A percentile compares a stretch with the other conserved stretches of the same genome.
Conservation (phyloP, 345 rosid genomes). For the Ricinus communis region DNA sequence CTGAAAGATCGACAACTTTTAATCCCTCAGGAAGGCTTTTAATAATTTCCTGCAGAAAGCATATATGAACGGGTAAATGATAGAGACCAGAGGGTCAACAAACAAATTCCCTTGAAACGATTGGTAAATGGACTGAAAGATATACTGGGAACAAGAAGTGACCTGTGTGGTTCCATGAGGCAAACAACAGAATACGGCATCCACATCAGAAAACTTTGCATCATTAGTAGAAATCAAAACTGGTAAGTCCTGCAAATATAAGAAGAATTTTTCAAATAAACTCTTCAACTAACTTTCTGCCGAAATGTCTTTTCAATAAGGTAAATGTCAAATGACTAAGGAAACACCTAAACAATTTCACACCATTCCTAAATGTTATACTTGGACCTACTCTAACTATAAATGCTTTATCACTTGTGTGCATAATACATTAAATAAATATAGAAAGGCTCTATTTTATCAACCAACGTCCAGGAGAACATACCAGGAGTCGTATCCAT, state of each 20-base stretch:
- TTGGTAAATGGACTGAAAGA: neutral
- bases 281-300: too few relatives aligned
- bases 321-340: neutral
- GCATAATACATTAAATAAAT: too few relatives aligned
- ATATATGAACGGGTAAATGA: neutral
- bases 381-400: neutral
- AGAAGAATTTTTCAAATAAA: neutral
- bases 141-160: conserved; percentile 10
- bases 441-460: too few relatives aligned
- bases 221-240: conserved; percentile 68
- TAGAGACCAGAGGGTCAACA: neutral
- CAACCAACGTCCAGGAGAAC: neutral
- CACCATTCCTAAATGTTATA: neutral
- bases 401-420: neutral
- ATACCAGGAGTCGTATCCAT: conserved; percentile 38
- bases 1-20: conserved; percentile 95
- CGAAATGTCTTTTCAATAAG: too few relatives aligned
- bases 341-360: neutral
- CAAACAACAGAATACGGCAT: conserved; percentile 94
- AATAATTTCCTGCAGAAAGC: conserved; percentile 67
- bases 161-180: conserved; percentile 99
- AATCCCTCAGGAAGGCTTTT: conserved; percentile 64
- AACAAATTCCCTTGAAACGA: neutral
- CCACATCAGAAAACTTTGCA: conserved; percentile 77
- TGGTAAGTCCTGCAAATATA: conserved; percentile 66